These are phyloP conservation scores for Talaromyces albobiverticillius DNA, from an alignment of 2,329 filamentous ascomycete genomes.

Conservation along the genomic window DNA sequence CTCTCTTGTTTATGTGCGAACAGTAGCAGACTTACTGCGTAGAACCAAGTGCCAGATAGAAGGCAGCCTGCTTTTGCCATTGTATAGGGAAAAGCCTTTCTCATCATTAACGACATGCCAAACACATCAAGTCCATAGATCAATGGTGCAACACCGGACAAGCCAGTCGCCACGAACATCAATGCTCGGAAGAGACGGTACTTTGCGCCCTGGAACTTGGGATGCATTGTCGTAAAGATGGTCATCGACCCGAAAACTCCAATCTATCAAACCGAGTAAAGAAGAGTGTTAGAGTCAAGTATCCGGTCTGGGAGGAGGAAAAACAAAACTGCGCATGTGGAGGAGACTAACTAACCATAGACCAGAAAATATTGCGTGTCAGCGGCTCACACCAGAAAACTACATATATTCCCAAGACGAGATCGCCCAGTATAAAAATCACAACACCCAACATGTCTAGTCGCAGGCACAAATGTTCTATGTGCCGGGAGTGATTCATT, in stretches of 20 bases:
- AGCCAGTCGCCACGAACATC: background rate
- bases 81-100: background rate
- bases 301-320: background rate
- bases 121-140: background rate
- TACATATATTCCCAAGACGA: background rate
- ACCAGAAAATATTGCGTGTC: background rate
- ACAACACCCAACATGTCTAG: conserved; percentile 17
- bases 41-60: background rate
- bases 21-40: background rate
- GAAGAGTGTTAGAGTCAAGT: background rate
- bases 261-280: background rate
- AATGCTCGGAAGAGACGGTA: background rate
- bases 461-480: conserved; percentile 24
- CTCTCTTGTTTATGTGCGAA: background rate
- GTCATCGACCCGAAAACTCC: background rate
- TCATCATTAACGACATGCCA: background rate
- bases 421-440: too few species aligned
- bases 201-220: background rate
- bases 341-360: background rate
- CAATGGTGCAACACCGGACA: background rate
- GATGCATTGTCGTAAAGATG: background rate
- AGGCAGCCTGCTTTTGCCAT: background rate
- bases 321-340: background rate
- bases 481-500: conserved; percentile 25
- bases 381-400: background rate